Conservation (phyloP, 345 rosid species). For the Bruguiera sexangula region DNA sequence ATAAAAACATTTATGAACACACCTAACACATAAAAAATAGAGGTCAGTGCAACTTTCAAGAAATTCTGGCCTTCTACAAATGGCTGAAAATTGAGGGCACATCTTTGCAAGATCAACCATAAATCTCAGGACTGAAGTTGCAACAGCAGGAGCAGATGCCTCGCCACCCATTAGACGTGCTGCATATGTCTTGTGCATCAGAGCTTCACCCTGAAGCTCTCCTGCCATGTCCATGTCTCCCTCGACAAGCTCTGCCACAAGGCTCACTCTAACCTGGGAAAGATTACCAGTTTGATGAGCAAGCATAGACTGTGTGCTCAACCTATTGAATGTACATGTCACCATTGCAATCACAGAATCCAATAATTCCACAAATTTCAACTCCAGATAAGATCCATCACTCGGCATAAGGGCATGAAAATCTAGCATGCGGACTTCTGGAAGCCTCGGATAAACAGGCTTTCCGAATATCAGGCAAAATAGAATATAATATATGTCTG, state of each 20-base stretch:
- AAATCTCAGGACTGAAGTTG: conserved; percentile 90
- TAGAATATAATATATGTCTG: conserved; percentile 93
- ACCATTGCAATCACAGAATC: conserved; percentile 94
- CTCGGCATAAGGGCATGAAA: conserved; percentile 96
- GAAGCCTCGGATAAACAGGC: conserved; percentile 93
- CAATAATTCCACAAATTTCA: conserved; percentile 91
- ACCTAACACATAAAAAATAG: conserved; percentile 96
- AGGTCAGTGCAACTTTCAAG: conserved; percentile 91
- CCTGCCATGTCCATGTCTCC: conserved; percentile 87
- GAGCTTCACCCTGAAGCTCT: conserved; percentile 99
- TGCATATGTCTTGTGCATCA: conserved; percentile 99
- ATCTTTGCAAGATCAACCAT: conserved; percentile 99
- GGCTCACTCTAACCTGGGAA: conserved; percentile 81
- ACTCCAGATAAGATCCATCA: conserved; percentile 70
- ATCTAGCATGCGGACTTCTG: conserved; percentile 99
- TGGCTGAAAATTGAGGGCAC: conserved; percentile 90
- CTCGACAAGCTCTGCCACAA: conserved; percentile 91
- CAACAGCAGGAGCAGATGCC: conserved; percentile 99
- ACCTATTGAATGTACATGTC: conserved; percentile 87
- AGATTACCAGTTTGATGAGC: conserved; percentile 91
- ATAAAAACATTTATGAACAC: conserved; percentile 27
- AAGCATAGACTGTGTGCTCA: conserved; percentile 77
- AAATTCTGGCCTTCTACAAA: conserved; percentile 87
- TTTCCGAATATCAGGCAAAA: conserved; percentile 93
- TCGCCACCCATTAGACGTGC: conserved; percentile 99